These are phyloP conservation scores for Actinidia arguta DNA, from an alignment of 179 eudicot genomes.

Conservation along the genomic window DNA sequence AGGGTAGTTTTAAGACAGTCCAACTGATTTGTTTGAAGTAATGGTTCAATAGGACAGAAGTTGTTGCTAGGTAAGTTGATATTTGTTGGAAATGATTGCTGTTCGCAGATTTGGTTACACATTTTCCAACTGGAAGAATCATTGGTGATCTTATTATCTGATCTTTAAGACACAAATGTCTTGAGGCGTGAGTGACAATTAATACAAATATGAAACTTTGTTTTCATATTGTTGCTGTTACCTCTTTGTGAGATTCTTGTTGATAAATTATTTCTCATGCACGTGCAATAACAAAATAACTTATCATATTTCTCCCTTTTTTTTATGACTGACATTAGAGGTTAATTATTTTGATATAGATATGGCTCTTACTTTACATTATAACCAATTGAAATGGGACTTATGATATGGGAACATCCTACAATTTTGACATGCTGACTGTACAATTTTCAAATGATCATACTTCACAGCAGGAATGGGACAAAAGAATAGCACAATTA, in stretches of 20 bases:
- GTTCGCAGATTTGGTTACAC: neutral
- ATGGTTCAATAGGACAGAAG: neutral
- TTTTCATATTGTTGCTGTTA: neutral
- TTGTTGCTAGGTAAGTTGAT: neutral
- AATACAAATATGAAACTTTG: neutral
- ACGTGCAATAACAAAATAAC: neutral
- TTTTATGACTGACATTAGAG: neutral
- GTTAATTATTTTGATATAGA: neutral
- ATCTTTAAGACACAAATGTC: neutral
- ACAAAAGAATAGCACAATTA: too few relatives aligned
- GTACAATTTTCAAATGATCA: too few relatives aligned
- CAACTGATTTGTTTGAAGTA: conserved; percentile 5
- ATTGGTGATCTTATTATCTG: neutral
- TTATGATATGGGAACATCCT: too few relatives aligned
- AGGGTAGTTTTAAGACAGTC: neutral
- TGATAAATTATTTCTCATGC: neutral
- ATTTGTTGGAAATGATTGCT: neutral
- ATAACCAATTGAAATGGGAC: too few relatives aligned
- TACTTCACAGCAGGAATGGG: too few relatives aligned
- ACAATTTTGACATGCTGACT: too few relatives aligned
- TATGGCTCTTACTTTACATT: too few relatives aligned
- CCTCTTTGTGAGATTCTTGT: neutral
- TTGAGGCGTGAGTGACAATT: neutral
- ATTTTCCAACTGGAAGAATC: neutral
- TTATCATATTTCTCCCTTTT: neutral